Base-by-base conservation (phyloP, 73 alveolate genomes). In the Loxodes magnus region DNA sequence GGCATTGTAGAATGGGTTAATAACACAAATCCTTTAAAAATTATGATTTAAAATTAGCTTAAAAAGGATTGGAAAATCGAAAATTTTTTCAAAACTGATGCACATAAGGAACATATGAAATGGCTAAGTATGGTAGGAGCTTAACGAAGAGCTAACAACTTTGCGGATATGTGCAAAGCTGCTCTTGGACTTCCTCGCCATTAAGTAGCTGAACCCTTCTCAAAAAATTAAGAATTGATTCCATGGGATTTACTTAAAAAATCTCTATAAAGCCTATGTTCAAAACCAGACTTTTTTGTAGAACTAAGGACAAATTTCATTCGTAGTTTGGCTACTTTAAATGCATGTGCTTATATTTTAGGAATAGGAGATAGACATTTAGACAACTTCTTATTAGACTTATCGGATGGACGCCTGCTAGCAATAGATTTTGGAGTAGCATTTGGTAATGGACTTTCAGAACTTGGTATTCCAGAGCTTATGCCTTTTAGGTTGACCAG, bases 341-440 rank as follows among this genome's bases (percentile, higher is more conserved):
- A 95, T 34, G 77, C 88, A 4, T 79, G 95, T 2, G 87, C 95
- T 34, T 93, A 93, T 62, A 77, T 93, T 29, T 66, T 93, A 31
- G 99, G 99, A 17, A 86, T 93, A n/a, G 99, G 99, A 0, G 99
- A 93, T 76, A 72, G 99, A 37, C 99, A 93, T 89, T 67, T 93
- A 52, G 99, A 93, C 53, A 93, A 93, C 75, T 88, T 89, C 80
- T 63, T 93, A 35, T 74, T 93, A 28, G 90, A 89, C 66, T 73
- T 81, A 14, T 64, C 78, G 16, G 88, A 79, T 65, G 96, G 98
- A 3, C 89, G 90, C 38, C 65, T 93, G 3, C 83, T 88, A 3
- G 89, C 96, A 12, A 93, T 93, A 20, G 99, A 93, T 82, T 93
- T 93, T 56, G 99, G 99, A 30, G 88, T 85, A 26, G 88, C 97